phyloP scores from a whole-genome alignment of 306 rosid species.

The Hippophae rhamnoides region DNA sequence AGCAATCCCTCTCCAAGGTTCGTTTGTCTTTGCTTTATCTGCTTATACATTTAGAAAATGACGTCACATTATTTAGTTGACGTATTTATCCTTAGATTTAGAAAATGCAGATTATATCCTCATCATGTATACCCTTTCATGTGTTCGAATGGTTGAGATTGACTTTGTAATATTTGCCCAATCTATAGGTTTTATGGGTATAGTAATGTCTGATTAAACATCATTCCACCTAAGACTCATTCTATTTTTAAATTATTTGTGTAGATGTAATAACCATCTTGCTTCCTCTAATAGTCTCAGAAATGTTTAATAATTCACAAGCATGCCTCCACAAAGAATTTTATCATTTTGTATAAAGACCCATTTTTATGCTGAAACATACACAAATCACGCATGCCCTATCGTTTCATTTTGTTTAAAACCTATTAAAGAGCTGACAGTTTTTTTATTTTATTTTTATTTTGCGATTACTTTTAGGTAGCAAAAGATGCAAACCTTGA shows the following conservation, averaged over 20 bases:
- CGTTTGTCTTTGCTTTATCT: constrained; percentile 10
- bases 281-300: no score
- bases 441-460: constrained; percentile 1
- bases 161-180: not conserved
- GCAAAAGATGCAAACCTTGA: constrained; percentile 62
- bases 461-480: constrained; percentile 24
- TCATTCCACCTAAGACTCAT: no score
- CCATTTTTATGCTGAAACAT: not conserved
- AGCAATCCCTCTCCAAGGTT: constrained; percentile 71
- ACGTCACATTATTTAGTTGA: not conserved
- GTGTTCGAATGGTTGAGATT: not conserved
- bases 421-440: not conserved
- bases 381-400: not conserved
- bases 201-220: no score
- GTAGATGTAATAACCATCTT: no score
- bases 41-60: constrained; percentile 1
- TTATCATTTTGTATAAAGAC: not conserved
- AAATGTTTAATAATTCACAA: no score
- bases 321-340: no score
- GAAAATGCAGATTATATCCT: not conserved
- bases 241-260: no score
- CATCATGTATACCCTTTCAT: not conserved
- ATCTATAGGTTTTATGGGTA: no score
- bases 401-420: not conserved
- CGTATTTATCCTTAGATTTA: not conserved